A percentile compares a stretch with the other conserved stretches of the same genome.
Evolutionary conservation across 2,329 filamentous ascomycete species (phyloP).

Genomic region (Sporothrix phasma): DNA sequence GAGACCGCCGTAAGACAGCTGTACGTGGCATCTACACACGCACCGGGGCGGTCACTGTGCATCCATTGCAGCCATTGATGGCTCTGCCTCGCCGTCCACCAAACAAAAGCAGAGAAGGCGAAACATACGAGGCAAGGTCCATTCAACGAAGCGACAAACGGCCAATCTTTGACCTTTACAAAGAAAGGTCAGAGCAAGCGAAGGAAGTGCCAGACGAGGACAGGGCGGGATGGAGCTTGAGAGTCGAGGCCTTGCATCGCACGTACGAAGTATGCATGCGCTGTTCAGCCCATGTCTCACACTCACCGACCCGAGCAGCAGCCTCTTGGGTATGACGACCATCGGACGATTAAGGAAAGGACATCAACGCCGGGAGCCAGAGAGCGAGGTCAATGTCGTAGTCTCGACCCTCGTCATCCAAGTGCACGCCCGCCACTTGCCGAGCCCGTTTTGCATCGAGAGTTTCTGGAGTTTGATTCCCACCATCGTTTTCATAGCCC

Average conservation of each 20-base stretch:
- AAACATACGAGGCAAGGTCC: background rate
- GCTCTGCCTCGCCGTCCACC: background rate
- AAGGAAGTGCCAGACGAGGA: background rate
- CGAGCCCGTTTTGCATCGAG: background rate
- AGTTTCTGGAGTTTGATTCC: background rate
- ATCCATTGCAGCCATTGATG: background rate
- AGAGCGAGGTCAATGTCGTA: background rate
- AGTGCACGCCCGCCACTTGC: background rate
- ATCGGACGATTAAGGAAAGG: background rate
- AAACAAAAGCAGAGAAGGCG: too few species aligned
- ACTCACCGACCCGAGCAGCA: background rate
- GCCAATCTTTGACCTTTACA: background rate
- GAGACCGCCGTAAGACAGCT: background rate
- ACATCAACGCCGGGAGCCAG: background rate
- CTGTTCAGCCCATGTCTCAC: background rate
- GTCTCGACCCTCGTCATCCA: background rate
- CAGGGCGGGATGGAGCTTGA: background rate
- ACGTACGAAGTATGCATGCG: background rate
- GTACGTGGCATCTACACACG: background rate
- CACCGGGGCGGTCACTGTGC: constrained; percentile 2
- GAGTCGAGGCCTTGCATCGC: background rate
- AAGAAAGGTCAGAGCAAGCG: background rate
- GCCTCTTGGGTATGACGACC: too few species aligned
- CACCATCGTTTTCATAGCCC: background rate
- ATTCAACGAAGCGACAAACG: background rate